Evolutionary conservation across 2,329 filamentous ascomycete genomes (phyloP), one percentile per base, ranked within the genome.

Genomic region (Cladosporium sphaerospermum): DNA sequence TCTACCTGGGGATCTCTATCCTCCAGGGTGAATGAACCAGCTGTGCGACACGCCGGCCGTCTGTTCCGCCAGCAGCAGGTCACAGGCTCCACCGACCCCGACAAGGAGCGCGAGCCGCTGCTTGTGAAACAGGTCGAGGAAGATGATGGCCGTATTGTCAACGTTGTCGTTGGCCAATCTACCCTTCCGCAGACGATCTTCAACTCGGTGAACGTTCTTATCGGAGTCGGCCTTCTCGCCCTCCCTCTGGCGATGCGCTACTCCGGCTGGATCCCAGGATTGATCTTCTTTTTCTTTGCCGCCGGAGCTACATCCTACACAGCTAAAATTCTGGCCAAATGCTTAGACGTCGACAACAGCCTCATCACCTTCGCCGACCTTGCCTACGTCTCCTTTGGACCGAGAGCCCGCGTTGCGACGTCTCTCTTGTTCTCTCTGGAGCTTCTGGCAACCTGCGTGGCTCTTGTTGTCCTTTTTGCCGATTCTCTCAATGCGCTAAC

Each of bases 331-430:
- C 77, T 96, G 34, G 86, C 89, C 28, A 92, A 86, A 69, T 97
- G 92, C 69, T 85, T 96, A 75, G 86, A 96, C 60, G 81, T 89
- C 18, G 89, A 96, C 71, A 81, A 80, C 55, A 88, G 82, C 47
- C 81, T 96, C 58, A 90, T 96, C 63, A 96, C 92, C 2, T 97
- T 96, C 69, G 93, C 91, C 33, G 92, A 97, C 66, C 76, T 97
- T 45, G 93, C 92, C 2, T 96, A 86, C 64, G 85, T 95, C 61
- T 91, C 89, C 16, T 96, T 95, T 68, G 92, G 92, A 8, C 81
- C 84, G 13, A 84, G 81, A 54, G 92, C 90, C 34, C 85, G 92
- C 34, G 75, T 96, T 33, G 80, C 86, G 31, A 92, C 89, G 7
- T 95, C 89, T 57, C 75, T 95, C 1, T 76, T 97, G 13, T 97